Conservation (phyloP, 306 rosid species). For the Inga oerstediana region DNA sequence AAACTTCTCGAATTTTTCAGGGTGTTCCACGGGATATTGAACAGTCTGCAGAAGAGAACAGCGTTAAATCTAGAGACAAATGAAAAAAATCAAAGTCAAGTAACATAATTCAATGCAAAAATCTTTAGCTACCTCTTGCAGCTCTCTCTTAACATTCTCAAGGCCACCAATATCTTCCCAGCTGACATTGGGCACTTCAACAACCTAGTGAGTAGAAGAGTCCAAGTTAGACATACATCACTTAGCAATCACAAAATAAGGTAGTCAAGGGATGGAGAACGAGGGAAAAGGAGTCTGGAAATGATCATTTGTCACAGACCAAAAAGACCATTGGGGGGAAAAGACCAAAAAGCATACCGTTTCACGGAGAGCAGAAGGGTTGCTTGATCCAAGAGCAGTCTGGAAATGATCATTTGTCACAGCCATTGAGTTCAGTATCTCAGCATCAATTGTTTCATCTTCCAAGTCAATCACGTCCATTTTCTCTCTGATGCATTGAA, state of each 20-base stretch:
- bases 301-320: too few relatives aligned
- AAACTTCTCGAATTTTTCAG: conserved; percentile 30
- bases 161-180: conserved; percentile 86
- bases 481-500: conserved; percentile 76
- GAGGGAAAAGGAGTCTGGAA: not conserved
- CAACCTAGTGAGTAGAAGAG: conserved; percentile 49
- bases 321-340: too few relatives aligned
- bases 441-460: conserved; percentile 79
- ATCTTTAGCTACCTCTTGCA: conserved; percentile 60
- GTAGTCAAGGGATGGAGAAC: not conserved
- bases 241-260: not conserved
- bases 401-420: conserved; percentile 76
- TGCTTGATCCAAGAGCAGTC: conserved; percentile 79
- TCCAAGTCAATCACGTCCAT: conserved; percentile 80
- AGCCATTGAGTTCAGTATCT: conserved; percentile 77
- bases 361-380: conserved; percentile 78
- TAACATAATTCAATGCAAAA: not conserved
- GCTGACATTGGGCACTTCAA: conserved; percentile 72
- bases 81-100: not conserved
- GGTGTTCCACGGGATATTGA: conserved; percentile 83
- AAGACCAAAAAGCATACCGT: conserved; percentile 47
- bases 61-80: not conserved
- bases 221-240: conserved; percentile 20
- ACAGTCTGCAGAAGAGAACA: conserved; percentile 54
- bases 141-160: conserved; percentile 78